phyloP scores from a whole-genome alignment of 305 asterid species.

The Rubia tinctorum region DNA sequence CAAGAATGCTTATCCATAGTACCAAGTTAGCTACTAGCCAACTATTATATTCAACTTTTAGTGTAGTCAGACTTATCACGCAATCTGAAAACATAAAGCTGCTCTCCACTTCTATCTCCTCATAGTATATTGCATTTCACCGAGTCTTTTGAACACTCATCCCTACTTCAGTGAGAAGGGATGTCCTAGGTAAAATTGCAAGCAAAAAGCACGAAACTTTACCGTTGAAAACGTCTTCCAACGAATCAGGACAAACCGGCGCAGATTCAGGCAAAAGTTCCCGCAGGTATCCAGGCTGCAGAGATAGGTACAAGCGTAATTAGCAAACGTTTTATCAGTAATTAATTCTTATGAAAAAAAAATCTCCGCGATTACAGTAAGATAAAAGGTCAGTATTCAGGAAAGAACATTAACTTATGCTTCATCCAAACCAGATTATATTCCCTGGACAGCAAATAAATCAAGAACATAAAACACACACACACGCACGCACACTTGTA shows the following conservation, averaged over 20 bases:
- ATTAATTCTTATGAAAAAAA: neutral
- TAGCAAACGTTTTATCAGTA: neutral
- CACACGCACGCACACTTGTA: neutral
- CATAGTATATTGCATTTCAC: neutral
- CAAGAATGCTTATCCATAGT: neutral
- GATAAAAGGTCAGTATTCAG: neutral
- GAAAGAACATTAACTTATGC: neutral
- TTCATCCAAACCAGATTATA: neutral
- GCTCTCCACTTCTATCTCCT: neutral
- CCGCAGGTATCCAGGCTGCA: constrained; percentile 94
- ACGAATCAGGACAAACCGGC: constrained; percentile 34
- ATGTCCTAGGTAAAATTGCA: constrained; percentile 2
- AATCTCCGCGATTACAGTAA: neutral
- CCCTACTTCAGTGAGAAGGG: neutral
- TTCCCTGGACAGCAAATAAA: neutral
- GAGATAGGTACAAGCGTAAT: constrained; percentile 11
- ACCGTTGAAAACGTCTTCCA: constrained; percentile 1
- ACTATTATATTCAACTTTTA: neutral
- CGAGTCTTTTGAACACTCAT: neutral
- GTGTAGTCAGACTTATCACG: neutral
- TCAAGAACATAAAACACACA: neutral
- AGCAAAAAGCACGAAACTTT: neutral
- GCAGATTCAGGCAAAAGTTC: constrained; percentile 83
- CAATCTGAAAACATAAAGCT: neutral
- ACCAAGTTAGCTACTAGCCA: neutral